phyloP scores from a whole-genome alignment of 768 basidiomycete genomes.

The Suillus hirtellus region DNA sequence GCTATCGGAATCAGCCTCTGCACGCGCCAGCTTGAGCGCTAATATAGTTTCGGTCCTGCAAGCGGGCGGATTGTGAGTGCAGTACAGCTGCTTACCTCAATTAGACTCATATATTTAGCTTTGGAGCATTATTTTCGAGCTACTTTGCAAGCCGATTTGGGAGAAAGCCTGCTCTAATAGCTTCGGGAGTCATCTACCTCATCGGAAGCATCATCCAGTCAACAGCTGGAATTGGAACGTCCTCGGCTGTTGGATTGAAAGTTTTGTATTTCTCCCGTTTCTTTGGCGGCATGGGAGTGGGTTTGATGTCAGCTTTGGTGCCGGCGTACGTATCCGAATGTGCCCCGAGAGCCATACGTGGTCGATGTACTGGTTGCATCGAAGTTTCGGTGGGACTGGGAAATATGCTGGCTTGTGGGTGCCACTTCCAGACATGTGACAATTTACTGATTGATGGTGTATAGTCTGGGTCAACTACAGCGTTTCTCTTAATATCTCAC shows the following conservation, averaged over 20 bases:
- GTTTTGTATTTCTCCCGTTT: conserved; percentile 41
- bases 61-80: conserved; percentile 35
- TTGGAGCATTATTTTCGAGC: conserved; percentile 30
- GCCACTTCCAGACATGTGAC: neutral
- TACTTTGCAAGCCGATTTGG: conserved; percentile 36
- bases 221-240: conserved; percentile 33
- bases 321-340: conserved; percentile 41
- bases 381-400: conserved; percentile 34
- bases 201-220: conserved; percentile 38
- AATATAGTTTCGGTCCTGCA: conserved; percentile 41
- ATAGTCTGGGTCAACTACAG: conserved; percentile 41
- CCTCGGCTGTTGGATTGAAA: conserved; percentile 25
- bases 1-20: conserved; percentile 24
- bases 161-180: conserved; percentile 34
- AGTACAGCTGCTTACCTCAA: neutral
- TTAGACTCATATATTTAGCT: conserved; percentile 14
- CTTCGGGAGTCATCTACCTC: conserved; percentile 33
- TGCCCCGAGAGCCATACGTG: conserved; percentile 39
- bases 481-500: conserved; percentile 26
- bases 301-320: conserved; percentile 36
- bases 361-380: conserved; percentile 36
- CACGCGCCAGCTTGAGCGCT: conserved; percentile 31
- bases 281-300: conserved; percentile 49
- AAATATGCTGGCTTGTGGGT: conserved; percentile 39
- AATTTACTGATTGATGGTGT: neutral